Evolutionary conservation across 2,329 filamentous ascomycete species (phyloP).

Genomic region (Claviceps arundinis): DNA sequence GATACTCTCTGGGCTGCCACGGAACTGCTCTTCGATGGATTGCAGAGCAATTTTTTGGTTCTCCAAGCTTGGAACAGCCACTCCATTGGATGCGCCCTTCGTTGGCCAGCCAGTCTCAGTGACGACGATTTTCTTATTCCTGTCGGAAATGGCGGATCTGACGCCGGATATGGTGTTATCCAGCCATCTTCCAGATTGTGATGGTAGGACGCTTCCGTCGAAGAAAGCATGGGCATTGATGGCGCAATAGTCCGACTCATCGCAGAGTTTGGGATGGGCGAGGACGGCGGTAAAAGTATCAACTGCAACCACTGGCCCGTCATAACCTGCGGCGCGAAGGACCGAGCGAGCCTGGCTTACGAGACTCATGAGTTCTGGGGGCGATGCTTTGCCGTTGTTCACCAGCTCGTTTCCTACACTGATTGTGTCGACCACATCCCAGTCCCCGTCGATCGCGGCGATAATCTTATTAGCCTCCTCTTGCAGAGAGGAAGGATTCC

Average conservation of each 20-base stretch:
- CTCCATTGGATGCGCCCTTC: constrained; percentile 49
- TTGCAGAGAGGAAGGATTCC: constrained; percentile 42
- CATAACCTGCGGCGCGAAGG: constrained; percentile 51
- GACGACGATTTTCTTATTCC: constrained; percentile 61
- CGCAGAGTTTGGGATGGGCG: constrained; percentile 54
- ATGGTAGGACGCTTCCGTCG: constrained; percentile 46
- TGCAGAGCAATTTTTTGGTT: constrained; percentile 55
- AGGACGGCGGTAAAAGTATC: constrained; percentile 64
- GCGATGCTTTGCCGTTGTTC: constrained; percentile 44
- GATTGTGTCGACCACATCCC: constrained; percentile 56
- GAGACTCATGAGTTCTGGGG: constrained; percentile 41
- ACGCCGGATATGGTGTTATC: constrained; percentile 36
- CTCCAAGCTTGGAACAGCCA: constrained; percentile 52
- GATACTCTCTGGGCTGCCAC: constrained; percentile 34
- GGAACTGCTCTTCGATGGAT: constrained; percentile 49
- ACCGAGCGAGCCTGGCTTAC: constrained; percentile 42
- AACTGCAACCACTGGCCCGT: constrained; percentile 62
- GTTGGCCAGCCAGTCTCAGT: constrained; percentile 81
- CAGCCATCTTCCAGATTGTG: constrained; percentile 55
- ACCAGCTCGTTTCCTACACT: constrained; percentile 73
- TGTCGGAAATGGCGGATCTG: constrained; percentile 30
- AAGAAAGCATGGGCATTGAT: constrained; percentile 81
- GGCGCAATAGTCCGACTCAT: constrained; percentile 63
- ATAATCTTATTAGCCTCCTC: constrained; percentile 49
- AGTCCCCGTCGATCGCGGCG: constrained; percentile 46